phyloP scores from a whole-genome alignment of 208 protist species.

The Acanthamoeba triangularis region DNA sequence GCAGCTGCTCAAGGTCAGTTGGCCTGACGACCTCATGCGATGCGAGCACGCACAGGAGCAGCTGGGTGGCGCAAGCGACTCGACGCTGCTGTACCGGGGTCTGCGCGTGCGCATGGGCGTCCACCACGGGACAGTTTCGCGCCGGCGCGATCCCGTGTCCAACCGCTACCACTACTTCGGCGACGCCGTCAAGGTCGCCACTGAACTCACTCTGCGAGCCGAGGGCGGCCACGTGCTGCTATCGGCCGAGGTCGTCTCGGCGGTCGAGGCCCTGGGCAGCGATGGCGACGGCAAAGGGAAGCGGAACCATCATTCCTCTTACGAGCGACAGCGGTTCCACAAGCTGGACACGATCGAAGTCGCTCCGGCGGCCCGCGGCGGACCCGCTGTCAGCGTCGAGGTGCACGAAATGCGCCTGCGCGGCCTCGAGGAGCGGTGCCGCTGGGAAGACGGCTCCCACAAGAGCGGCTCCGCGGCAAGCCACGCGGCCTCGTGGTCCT shows the following conservation, averaged over 20 bases:
- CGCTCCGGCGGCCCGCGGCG: too few relatives aligned
- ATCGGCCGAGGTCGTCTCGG: neutral
- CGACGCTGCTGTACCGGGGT: slow-evolving; percentile 77
- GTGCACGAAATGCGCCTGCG: neutral
- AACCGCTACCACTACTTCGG: slow-evolving; percentile 50
- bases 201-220: neutral
- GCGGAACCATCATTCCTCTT: too few relatives aligned
- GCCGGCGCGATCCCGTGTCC: neutral
- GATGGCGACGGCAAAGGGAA: too few relatives aligned
- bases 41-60: neutral
- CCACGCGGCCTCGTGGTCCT: neutral
- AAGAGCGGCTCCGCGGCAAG: neutral
- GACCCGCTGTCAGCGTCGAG: neutral
- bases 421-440: neutral
- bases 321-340: too few relatives aligned
- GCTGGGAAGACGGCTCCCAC: neutral
- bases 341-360: neutral
- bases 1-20: neutral
- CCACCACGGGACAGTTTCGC: slow-evolving; percentile 73
- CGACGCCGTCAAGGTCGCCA: neutral
- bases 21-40: neutral
- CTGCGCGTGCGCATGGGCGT: slow-evolving; percentile 89
- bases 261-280: too few relatives aligned
- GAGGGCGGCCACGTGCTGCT: slow-evolving; percentile 70
- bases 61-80: neutral